Conservation (phyloP, 2,329 filamentous ascomycete genomes). For the Sordariomycetes sp. region DNA sequence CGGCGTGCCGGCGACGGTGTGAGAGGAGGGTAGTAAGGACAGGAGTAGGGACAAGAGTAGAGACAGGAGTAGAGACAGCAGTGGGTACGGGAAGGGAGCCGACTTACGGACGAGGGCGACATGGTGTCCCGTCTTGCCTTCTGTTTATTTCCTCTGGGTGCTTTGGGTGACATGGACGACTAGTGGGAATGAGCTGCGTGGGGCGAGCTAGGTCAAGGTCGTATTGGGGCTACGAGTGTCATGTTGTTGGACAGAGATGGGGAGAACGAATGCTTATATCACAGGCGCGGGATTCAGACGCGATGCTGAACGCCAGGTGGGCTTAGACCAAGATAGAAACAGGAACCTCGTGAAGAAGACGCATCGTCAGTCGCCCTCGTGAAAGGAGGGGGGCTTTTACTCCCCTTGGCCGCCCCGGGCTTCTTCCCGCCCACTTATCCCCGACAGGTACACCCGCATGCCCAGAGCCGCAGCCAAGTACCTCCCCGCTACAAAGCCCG, state of each 20-base stretch:
- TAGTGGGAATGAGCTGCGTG: not conserved
- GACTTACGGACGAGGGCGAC: constrained; percentile 4
- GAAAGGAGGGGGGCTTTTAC: not conserved
- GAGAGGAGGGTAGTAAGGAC: no score
- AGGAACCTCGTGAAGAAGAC: not conserved
- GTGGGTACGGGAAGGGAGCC: not conserved
- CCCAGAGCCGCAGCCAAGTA: not conserved
- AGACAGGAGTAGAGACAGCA: not conserved
- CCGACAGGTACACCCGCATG: not conserved
- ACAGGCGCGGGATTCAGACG: not conserved
- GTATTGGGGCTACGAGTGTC: not conserved
- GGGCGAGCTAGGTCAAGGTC: not conserved
- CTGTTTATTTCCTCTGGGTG: not conserved
- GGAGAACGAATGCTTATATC: not conserved
- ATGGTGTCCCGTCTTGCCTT: not conserved
- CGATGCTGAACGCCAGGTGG: not conserved
- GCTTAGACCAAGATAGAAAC: not conserved
- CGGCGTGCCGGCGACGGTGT: not conserved
- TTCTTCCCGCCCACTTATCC: not conserved
- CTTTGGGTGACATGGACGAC: not conserved
- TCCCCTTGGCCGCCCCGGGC: not conserved
- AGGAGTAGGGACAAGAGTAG: no score
- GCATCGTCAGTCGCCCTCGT: not conserved
- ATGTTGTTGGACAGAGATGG: not conserved
- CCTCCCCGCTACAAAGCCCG: not conserved